Percentiles rank a stretch among this genome's conserved stretches.
Evolutionary conservation across 2,329 filamentous ascomycete genomes (phyloP).

Genomic region (Fusarium nisikadoi): DNA sequence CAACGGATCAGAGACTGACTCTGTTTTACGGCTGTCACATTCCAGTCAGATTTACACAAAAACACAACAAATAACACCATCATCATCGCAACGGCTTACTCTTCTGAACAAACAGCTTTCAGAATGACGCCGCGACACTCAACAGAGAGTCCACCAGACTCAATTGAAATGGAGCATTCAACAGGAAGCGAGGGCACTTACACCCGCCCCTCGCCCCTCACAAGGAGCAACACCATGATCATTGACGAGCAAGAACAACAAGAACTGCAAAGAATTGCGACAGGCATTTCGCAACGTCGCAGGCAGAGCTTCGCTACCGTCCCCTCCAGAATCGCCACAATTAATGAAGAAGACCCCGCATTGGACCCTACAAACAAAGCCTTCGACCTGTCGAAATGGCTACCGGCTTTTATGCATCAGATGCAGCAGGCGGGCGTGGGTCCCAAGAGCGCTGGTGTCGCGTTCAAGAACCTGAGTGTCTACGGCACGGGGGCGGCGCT

Average conservation of each 20-base stretch:
- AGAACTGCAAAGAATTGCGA: conserved; percentile 18
- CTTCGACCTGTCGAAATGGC: conserved; percentile 24
- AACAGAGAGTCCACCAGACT: neutral
- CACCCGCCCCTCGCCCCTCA: neutral
- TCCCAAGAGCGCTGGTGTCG: conserved; percentile 46
- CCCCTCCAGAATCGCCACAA: neutral
- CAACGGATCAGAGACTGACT: neutral
- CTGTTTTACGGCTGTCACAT: neutral
- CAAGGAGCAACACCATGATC: conserved; percentile 9
- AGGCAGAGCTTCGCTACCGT: conserved; percentile 3
- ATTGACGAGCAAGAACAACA: conserved; percentile 16
- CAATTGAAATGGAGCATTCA: neutral
- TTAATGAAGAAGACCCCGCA: neutral
- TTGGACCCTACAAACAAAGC: conserved; percentile 16
- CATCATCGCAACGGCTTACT: rapidly evolving
- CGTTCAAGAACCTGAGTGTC: conserved; percentile 56
- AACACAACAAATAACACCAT: neutral
- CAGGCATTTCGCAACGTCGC: conserved; percentile 11
- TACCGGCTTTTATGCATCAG: conserved; percentile 10
- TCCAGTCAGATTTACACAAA: neutral
- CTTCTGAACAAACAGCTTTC: neutral
- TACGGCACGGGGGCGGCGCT: conserved; percentile 52
- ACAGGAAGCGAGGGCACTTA: conserved; percentile 1
- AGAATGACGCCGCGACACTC: conserved; percentile 3
- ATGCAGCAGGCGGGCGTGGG: conserved; percentile 2